Evolutionary conservation across 306 rosid species (phyloP).

Genomic region (Fragaria nilgerrensis): DNA sequence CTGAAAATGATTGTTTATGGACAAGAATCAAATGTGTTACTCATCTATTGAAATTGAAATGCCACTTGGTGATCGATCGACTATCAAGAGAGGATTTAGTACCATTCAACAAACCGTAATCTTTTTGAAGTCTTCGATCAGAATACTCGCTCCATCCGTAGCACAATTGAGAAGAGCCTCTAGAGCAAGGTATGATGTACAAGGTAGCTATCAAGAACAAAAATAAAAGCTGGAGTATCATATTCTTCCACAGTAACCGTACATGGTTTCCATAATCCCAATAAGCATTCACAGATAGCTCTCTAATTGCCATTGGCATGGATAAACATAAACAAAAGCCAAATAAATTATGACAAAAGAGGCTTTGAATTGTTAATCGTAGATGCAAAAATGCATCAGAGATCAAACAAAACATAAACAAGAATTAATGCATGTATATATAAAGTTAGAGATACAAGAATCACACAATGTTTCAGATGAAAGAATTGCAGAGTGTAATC

Average conservation of each 20-base stretch:
- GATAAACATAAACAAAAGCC: not conserved
- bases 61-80: too few species aligned
- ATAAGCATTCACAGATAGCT: not conserved
- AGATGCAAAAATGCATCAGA: not conserved
- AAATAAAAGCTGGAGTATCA: not conserved
- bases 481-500: too few species aligned
- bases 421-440: not conserved
- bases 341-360: not conserved
- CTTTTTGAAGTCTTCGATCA: not conserved
- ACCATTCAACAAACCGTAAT: not conserved
- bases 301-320: not conserved
- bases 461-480: not conserved
- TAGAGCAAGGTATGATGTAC: not conserved
- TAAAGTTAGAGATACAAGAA: not conserved
- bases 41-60: not conserved
- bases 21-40: not conserved
- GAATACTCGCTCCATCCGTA: not conserved
- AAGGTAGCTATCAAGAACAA: not conserved
- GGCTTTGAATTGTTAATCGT: not conserved
- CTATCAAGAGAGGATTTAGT: not conserved
- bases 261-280: not conserved
- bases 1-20: slow-evolving; percentile 5
- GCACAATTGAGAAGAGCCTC: not conserved
- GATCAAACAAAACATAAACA: too few species aligned
- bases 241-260: not conserved